A percentile compares a stretch with the other conserved stretches of the same genome.
Evolutionary conservation across 192 early-diverging fungal species (phyloP).

Genomic region (Coemansia sp.): DNA sequence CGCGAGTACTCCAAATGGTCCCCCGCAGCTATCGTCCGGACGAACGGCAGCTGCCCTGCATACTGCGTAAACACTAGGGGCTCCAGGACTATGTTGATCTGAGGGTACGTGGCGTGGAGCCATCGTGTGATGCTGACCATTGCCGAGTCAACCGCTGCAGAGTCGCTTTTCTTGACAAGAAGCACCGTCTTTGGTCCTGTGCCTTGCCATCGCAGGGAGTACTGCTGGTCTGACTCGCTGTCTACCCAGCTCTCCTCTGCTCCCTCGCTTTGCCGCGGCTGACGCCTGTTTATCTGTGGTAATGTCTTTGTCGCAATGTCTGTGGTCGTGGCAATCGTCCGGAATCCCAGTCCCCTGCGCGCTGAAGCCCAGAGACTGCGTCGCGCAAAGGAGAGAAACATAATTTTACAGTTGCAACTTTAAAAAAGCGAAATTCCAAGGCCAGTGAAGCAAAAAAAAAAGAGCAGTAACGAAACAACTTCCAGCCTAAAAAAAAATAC

Average conservation of each 20-base stretch:
- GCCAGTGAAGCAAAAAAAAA: background rate
- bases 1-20: slow-evolving; percentile 65
- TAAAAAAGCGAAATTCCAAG: background rate
- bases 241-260: slow-evolving; percentile 2
- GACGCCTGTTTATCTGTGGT: slow-evolving; percentile 23
- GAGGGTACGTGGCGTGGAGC: slow-evolving; percentile 66
- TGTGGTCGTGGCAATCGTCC: slow-evolving; percentile 20
- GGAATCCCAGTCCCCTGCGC: background rate
- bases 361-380: background rate
- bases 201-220: slow-evolving; percentile 21
- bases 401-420: background rate
- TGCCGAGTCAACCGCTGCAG: slow-evolving; percentile 65
- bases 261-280: background rate
- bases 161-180: slow-evolving; percentile 81
- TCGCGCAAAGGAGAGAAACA: background rate
- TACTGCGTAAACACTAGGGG: slow-evolving; percentile 64
- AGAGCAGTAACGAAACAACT: background rate
- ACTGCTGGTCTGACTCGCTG: slow-evolving; percentile 35
- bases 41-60: slow-evolving; percentile 26
- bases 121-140: slow-evolving; percentile 71
- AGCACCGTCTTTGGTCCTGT: slow-evolving; percentile 71
- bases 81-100: slow-evolving; percentile 74
- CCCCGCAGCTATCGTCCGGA: slow-evolving; percentile 31
- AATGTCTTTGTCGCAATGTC: slow-evolving; percentile 39
- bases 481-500: background rate